Evolutionary conservation across 1,284 basidiomycete species (phyloP).

Genomic region (Heimioporus retisporus): DNA sequence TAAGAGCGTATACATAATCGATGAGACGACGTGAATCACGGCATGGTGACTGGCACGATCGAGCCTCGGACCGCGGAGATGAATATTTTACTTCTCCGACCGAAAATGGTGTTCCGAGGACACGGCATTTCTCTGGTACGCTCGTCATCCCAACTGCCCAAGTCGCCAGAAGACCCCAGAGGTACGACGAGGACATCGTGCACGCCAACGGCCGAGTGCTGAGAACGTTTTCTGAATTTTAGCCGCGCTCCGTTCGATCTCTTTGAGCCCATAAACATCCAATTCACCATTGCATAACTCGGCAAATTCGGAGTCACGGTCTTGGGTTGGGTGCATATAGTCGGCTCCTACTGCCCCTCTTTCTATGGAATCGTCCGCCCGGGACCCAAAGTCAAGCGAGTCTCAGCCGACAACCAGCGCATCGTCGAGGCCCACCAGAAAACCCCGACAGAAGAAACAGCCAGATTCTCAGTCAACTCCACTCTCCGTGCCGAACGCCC

Average conservation of each 20-base stretch:
- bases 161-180: slow-evolving; percentile 24
- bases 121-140: slow-evolving; percentile 41
- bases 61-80: slow-evolving; percentile 29
- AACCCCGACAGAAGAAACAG: slow-evolving; percentile 60
- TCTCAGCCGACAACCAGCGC: slow-evolving; percentile 53
- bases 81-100: slow-evolving; percentile 38
- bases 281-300: slow-evolving; percentile 34
- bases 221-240: slow-evolving; percentile 19
- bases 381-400: slow-evolving; percentile 48
- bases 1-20: slow-evolving; percentile 6
- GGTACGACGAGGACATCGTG: slow-evolving; percentile 29
- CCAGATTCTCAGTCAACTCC: slow-evolving; percentile 41
- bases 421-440: slow-evolving; percentile 49
- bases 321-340: slow-evolving; percentile 25
- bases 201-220: slow-evolving; percentile 22
- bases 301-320: slow-evolving; percentile 48
- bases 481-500: slow-evolving; percentile 28
- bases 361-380: slow-evolving; percentile 45
- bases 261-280: slow-evolving; percentile 18
- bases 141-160: slow-evolving; percentile 20
- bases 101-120: slow-evolving; percentile 29
- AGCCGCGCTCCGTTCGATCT: slow-evolving; percentile 20
- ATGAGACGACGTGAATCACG: slow-evolving; percentile 3
- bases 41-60: slow-evolving; percentile 15
- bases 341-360: slow-evolving; percentile 35